Percentiles rank a stretch among this genome's conserved stretches.
Evolutionary conservation across 73 alveolate genomes (phyloP).

Genomic region (Tetrahymena elliotti): DNA sequence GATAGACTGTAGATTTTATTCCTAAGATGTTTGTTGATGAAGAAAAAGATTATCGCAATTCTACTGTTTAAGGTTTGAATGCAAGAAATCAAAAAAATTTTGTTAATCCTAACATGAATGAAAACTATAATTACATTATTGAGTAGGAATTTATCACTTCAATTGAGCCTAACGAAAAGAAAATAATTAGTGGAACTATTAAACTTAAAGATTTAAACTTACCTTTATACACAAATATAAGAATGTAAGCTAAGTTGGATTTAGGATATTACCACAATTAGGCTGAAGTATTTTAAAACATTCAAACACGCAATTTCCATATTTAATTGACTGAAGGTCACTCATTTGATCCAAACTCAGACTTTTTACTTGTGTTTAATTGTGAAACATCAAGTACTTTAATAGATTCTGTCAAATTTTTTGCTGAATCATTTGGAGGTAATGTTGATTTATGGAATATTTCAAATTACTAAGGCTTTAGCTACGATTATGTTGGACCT

Average conservation of each 20-base stretch:
- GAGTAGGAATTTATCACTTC: neutral
- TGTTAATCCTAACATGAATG: neutral
- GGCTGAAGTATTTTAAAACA: neutral
- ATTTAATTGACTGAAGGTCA: neutral
- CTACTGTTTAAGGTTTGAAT: neutral
- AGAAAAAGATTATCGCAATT: neutral
- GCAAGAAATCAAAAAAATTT: neutral
- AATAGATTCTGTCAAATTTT: neutral
- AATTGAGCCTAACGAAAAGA: neutral
- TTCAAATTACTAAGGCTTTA: neutral
- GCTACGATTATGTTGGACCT: neutral
- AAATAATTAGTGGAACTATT: neutral
- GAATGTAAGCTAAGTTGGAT: neutral
- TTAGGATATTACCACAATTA: neutral
- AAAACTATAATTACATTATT: neutral
- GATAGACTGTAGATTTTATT: neutral
- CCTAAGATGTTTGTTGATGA: neutral
- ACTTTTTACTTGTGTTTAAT: neutral
- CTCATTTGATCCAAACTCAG: neutral
- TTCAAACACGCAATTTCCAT: neutral
- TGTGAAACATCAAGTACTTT: neutral
- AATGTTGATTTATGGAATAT: neutral
- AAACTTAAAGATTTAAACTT: neutral
- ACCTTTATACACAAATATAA: neutral
- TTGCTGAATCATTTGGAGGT: neutral